A percentile compares a stretch with the other conserved stretches of the same genome.
phyloP scores from a whole-genome alignment of 768 basidiomycete species.

The Kwoniella botswanensis region DNA sequence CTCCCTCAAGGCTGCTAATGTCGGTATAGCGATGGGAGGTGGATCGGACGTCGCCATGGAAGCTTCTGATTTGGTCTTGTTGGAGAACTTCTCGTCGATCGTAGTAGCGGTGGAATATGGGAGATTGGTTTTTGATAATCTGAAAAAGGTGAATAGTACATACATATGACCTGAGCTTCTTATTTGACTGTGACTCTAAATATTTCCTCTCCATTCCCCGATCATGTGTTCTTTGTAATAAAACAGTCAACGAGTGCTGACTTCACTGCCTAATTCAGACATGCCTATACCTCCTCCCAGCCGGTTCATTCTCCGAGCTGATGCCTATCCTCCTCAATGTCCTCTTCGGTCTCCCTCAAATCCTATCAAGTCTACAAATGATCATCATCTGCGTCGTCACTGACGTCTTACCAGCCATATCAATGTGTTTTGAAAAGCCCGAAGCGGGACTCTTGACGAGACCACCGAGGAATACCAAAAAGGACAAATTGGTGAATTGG shows the following conservation, averaged over 20 bases:
- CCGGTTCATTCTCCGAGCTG: constrained; percentile 66
- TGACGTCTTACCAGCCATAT: constrained; percentile 66
- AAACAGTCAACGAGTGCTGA: neutral
- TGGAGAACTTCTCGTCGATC: constrained; percentile 58
- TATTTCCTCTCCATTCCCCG: too few relatives aligned
- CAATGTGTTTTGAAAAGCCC: constrained; percentile 68
- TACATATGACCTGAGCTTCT: neutral
- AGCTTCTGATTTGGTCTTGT: constrained; percentile 59
- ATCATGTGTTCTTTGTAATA: too few relatives aligned
- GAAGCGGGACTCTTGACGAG: constrained; percentile 67
- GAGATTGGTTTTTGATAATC: constrained; percentile 69
- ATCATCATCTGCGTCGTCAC: constrained; percentile 66
- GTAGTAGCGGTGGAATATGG: constrained; percentile 53
- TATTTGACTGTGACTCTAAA: neutral
- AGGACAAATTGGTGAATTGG: constrained; percentile 65
- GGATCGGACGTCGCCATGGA: constrained; percentile 60
- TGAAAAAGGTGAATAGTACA: constrained; percentile 57
- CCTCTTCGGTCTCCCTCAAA: constrained; percentile 67
- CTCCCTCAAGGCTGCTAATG: constrained; percentile 63
- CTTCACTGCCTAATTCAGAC: constrained; percentile 19
- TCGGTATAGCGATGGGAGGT: constrained; percentile 68
- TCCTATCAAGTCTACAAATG: constrained; percentile 65
- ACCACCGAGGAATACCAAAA: constrained; percentile 66
- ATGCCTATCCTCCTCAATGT: constrained; percentile 68
- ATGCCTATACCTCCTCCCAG: constrained; percentile 48